Percentiles rank a stretch among this genome's conserved stretches.
Conservation (phyloP, 345 rosid genomes). For the Brassica juncea region DNA sequence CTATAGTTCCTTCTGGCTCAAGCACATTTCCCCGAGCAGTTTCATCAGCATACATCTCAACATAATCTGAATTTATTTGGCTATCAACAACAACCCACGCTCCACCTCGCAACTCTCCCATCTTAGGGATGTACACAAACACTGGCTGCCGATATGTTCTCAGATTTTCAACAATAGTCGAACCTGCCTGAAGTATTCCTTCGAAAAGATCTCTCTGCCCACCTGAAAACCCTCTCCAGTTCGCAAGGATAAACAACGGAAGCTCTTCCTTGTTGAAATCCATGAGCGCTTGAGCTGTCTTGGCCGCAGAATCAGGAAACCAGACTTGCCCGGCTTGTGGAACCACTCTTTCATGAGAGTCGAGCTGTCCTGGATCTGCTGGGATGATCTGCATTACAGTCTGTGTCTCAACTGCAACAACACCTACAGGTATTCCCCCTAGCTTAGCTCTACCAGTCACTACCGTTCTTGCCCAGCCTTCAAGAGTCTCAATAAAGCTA, state of each 20-base stretch:
- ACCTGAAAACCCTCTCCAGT: constrained; percentile 99
- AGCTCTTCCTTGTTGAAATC: constrained; percentile 96
- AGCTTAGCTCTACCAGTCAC: constrained; percentile 99
- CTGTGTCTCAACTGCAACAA: constrained; percentile 98
- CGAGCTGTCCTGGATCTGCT: constrained; percentile 99
- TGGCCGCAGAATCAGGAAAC: constrained; percentile 99
- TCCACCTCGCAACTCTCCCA: constrained; percentile 99
- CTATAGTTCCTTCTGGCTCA: constrained; percentile 98
- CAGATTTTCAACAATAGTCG: constrained; percentile 95
- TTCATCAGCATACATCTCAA: constrained; percentile 97
- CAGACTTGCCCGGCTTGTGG: constrained; percentile 99
- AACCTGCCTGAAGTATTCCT: constrained; percentile 99
- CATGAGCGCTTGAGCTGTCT: constrained; percentile 94
- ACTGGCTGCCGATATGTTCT: constrained; percentile 96
- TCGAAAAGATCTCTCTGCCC: constrained; percentile 99
- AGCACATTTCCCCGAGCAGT: constrained; percentile 96
- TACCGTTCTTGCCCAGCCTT: constrained; percentile 99
- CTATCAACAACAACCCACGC: constrained; percentile 99
- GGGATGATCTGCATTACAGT: constrained; percentile 98
- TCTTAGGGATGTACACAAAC: constrained; percentile 94
- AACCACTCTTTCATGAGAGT: constrained; percentile 97
- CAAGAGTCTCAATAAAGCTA: constrained; percentile 89
- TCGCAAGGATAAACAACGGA: constrained; percentile 93
- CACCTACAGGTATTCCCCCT: constrained; percentile 98
- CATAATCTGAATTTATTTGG: constrained; percentile 84